Evolutionary conservation across 2,329 filamentous ascomycete species (phyloP), one percentile per base, ranked within the genome.

Genomic region (Claviceps quebecensis): DNA sequence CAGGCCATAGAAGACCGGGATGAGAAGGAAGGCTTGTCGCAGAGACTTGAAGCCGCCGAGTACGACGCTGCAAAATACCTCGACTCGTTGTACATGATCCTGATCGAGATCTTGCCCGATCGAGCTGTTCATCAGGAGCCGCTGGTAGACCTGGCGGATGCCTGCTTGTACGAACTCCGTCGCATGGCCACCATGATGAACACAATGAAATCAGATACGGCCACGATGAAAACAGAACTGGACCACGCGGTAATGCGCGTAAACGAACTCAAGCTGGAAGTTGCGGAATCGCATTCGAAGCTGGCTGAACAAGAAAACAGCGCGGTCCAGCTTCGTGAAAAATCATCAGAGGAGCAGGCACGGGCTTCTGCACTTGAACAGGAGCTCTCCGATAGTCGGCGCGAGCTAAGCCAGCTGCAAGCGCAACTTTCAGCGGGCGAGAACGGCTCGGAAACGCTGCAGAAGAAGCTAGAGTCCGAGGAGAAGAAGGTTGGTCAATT

Each of bases 361-460:
- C 76, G 72, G 59, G 71, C 73, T 2, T 54, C 61, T n/a, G 73
- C 76, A 2, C 65, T 83, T 0, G 78, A 83, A 58, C 64, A 60
- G 29, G 78, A 83, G 58, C 64, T 81, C 3, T 72, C 76, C 2
- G 80, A 86, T 52, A 80, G 85, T 54, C 81, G 86, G 40, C 71
- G 76, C 14, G 84, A 93, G 58, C 73, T 95, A 22, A 77, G 75
- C 52, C 72, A 77, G 29, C 70, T 95, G 22, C 80, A 86, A 52
- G 71, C 73, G 16, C 85, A 84, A 63, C 83, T 95, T 61, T 80
- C 85, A 1, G 85, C 90, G 56, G 89, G 87, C 16, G 87, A 93
- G 65, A 89, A 83, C 3, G 88, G 88, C 5, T 89, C 87, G 0
- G 87, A 90, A 65, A 81, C 80, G 29, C 69, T 95, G 51, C 81